A percentile compares a stretch with the other conserved stretches of the same genome.
phyloP scores from a whole-genome alignment of 805 yeast genomes.

The Spathaspora gorwiae region DNA sequence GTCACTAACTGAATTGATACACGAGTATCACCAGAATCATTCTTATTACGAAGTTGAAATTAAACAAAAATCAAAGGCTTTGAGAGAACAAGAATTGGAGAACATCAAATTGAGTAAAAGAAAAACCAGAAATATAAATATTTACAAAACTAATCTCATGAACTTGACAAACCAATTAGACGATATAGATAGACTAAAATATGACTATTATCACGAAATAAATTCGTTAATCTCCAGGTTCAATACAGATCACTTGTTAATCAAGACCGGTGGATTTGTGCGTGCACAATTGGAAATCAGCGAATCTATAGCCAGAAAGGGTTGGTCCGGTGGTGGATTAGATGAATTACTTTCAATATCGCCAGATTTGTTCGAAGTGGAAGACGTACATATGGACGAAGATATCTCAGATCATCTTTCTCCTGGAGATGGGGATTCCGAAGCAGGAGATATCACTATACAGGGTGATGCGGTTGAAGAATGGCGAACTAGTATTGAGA shows the following conservation, averaged over 20 bases:
- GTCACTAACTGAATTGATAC: slow-evolving; percentile 42
- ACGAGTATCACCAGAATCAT: slow-evolving; percentile 45
- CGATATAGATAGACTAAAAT: slow-evolving; percentile 70
- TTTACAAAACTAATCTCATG: slow-evolving; percentile 62
- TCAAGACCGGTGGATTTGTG: slow-evolving; percentile 57
- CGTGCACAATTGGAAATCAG: slow-evolving; percentile 78
- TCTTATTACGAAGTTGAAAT: slow-evolving; percentile 50
- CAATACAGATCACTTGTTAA: slow-evolving; percentile 52
- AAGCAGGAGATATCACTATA: slow-evolving; percentile 3
- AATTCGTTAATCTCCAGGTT: slow-evolving; percentile 54
- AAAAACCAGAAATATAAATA: slow-evolving; percentile 59
- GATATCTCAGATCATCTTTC: slow-evolving; percentile 11
- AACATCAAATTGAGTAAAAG: slow-evolving; percentile 55
- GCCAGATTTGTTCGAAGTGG: slow-evolving; percentile 45
- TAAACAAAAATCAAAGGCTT: slow-evolving; percentile 45
- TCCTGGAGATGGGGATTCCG: neutral
- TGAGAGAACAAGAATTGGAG: slow-evolving; percentile 58
- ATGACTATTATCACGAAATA: slow-evolving; percentile 65
- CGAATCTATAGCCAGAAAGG: slow-evolving; percentile 78
- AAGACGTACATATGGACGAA: slow-evolving; percentile 15
- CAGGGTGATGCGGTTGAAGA: neutral
- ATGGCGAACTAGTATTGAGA: neutral
- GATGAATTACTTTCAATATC: slow-evolving; percentile 62
- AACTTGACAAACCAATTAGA: slow-evolving; percentile 72
- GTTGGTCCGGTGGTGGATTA: slow-evolving; percentile 84